A percentile compares a stretch with the other conserved stretches of the same genome.
phyloP scores from a whole-genome alignment of 108 stramenopile species.

The Cyclotella choctawhatcheeana region DNA sequence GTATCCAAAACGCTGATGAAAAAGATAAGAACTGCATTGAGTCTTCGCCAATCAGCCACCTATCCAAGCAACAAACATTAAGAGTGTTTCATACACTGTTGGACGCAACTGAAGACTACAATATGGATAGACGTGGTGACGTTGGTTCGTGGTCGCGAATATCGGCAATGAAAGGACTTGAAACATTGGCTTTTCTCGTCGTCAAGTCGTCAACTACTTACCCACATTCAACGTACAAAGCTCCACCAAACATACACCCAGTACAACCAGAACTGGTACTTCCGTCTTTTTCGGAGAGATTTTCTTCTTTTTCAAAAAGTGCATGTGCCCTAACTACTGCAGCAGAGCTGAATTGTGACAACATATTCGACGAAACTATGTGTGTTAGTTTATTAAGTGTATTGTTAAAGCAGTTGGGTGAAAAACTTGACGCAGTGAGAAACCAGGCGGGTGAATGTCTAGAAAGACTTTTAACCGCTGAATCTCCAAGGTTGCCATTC shows the following conservation, averaged over 20 bases:
- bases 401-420: slow-evolving; percentile 88
- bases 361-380: slow-evolving; percentile 45
- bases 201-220: slow-evolving; percentile 37
- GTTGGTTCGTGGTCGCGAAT: slow-evolving; percentile 97
- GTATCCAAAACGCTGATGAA: slow-evolving; percentile 41
- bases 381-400: slow-evolving; percentile 58
- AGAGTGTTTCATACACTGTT: slow-evolving; percentile 76
- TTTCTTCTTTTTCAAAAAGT: slow-evolving; percentile 1
- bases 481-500: slow-evolving; percentile 59
- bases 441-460: slow-evolving; percentile 82
- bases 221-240: slow-evolving; percentile 24
- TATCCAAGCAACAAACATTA: slow-evolving; percentile 50
- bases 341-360: background rate
- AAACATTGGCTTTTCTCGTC: slow-evolving; percentile 54
- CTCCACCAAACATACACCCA: background rate
- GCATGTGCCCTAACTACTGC: background rate
- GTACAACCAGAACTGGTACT: background rate
- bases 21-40: slow-evolving; percentile 8
- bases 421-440: slow-evolving; percentile 93
- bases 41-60: slow-evolving; percentile 27
- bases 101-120: slow-evolving; percentile 89
- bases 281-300: slow-evolving; percentile 36
- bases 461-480: slow-evolving; percentile 51
- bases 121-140: slow-evolving; percentile 96
- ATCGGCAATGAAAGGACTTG: slow-evolving; percentile 88